Evolutionary conservation across 1,139 yeast species (phyloP), one percentile per base, ranked within the genome.

Genomic region (Scheffersomyces parashehatae): DNA sequence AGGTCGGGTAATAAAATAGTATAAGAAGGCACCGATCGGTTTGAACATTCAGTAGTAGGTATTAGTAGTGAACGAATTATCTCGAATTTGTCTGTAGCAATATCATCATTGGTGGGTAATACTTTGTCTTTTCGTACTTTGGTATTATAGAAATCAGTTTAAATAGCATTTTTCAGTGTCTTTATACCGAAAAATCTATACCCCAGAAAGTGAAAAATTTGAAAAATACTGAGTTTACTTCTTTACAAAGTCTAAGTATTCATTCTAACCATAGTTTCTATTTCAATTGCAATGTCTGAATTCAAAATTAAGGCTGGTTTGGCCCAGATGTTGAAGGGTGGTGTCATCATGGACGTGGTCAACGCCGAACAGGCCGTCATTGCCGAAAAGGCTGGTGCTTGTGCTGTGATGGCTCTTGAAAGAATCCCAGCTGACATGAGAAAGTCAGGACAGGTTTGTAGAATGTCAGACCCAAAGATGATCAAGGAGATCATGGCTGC

Each of bases 321-420:
- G 62, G 95, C 96, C 49, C 93, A 88, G 66, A 88, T 88, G 95
- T 77, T 88, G 51, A 88, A 88, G 61, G 93, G 88, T 44, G 77
- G 78, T 40, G 78, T 73, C 42, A 73, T 72, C 49, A 73, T 73
- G 79, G 79, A 73, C 81, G 95, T 68, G 37, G 77, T 73, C 40
- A 73, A 67, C 44, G 72, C 73, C 28, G 79, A 73, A 51, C 79
- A 73, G 53, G 79, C 79, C 20, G 44, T 50, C 47, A 80, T 88
- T 48, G 96, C 96, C 29, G 95, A 88, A 64, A 75, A 70, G 47
- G 93, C 95, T 2, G 96, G 96, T 49, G 96, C 96, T 10, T 85
- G 89, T 68, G 95, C 96, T 9, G 96, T 88, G 32, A 88, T 87
- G 95, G 96, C 95, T 3, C 74, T 88, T 53, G 96, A 88, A 66